phyloP scores from a whole-genome alignment of 2,329 filamentous ascomycete species.

The Epichloe gansuensis region DNA sequence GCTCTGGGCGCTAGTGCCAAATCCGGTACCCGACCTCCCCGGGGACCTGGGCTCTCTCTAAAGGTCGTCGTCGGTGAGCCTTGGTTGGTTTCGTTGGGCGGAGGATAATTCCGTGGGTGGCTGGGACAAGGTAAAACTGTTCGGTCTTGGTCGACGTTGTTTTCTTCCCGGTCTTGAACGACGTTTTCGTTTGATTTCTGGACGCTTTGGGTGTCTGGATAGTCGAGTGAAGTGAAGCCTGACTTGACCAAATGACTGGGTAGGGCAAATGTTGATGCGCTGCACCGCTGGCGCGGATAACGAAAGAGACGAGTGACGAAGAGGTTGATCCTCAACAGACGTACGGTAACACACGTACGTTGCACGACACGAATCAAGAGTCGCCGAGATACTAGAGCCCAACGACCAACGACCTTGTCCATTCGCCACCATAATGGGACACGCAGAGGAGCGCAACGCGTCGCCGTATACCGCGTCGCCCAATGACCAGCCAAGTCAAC shows the following conservation, averaged over 20 bases:
- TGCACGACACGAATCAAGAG: background rate
- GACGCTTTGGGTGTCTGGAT: background rate
- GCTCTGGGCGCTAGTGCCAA: slow-evolving; percentile 4
- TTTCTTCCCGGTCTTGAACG: background rate
- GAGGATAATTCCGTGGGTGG: background rate
- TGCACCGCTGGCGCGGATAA: slow-evolving; percentile 1
- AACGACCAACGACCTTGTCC: background rate
- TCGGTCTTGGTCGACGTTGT: background rate
- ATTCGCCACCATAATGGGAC: slow-evolving; percentile 1
- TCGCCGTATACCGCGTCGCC: background rate
- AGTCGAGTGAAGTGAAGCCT: background rate
- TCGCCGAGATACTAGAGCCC: background rate
- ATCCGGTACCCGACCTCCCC: slow-evolving; percentile 1
- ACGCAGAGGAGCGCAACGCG: slow-evolving; percentile 1
- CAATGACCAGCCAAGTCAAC: background rate
- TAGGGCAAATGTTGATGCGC: background rate
- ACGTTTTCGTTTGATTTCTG: background rate
- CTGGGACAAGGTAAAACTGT: background rate
- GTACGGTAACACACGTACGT: background rate
- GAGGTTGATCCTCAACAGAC: background rate
- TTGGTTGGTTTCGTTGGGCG: background rate
- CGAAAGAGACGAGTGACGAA: background rate
- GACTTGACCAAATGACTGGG: slow-evolving; percentile 3
- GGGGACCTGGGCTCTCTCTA: background rate
- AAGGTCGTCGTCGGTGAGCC: slow-evolving; percentile 5